Evolutionary conservation across 2,329 filamentous ascomycete genomes (phyloP).

Genomic region (Venturia pyrina): DNA sequence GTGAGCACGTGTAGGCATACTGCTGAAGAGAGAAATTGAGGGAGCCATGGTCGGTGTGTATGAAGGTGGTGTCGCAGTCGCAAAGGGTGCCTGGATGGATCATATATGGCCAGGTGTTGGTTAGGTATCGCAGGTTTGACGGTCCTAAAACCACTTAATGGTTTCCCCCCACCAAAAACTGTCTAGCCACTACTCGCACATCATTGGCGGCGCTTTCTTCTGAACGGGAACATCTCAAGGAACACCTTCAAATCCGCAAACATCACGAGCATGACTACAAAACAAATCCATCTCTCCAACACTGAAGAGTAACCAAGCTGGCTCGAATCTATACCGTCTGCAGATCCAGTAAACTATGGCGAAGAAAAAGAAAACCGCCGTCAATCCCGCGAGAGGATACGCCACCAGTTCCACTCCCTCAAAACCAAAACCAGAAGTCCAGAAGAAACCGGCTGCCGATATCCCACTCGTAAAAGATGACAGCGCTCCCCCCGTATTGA

Average conservation of each 20-base stretch:
- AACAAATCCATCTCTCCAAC: conserved; percentile 14
- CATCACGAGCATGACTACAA: not conserved
- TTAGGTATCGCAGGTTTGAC: not conserved
- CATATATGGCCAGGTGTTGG: not conserved
- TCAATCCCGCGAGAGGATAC: conserved; percentile 85
- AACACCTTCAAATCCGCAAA: not conserved
- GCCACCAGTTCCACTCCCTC: conserved; percentile 88
- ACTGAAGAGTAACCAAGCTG: conserved; percentile 14
- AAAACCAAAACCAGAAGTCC: conserved; percentile 58
- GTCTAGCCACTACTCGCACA: not conserved
- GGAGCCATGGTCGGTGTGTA: not conserved
- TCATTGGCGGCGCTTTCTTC: not conserved
- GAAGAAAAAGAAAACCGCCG: conserved; percentile 85
- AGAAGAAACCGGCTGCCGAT: conserved; percentile 18
- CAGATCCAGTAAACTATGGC: conserved; percentile 46
- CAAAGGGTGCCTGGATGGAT: not conserved
- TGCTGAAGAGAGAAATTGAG: conserved; percentile 3
- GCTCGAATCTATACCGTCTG: conserved; percentile 7
- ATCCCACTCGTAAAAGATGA: conserved; percentile 7
- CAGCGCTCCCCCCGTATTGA: not conserved
- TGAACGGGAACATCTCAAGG: not conserved
- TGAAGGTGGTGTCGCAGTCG: not conserved
- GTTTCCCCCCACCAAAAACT: not conserved
- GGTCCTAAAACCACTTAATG: not conserved
- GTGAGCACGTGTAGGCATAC: not conserved